These are phyloP conservation scores for Tricharina praecox DNA, from an alignment of 495 filamentous ascomycete species.

Conservation along the genomic window DNA sequence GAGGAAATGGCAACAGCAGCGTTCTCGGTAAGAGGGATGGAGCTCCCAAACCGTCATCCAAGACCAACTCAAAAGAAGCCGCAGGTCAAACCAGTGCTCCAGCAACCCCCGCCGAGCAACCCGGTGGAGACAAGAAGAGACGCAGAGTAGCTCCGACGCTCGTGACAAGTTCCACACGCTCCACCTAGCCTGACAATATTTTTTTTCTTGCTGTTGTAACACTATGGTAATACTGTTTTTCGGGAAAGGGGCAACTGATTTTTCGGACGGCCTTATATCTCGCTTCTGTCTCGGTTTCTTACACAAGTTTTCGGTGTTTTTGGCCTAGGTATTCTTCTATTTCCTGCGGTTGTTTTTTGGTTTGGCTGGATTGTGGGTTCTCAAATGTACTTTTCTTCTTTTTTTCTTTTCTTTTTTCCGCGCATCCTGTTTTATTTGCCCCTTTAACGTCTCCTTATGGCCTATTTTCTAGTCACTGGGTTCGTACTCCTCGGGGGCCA, in stretches of 20 bases:
- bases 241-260: no score
- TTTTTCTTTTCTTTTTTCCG: background rate
- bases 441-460: background rate
- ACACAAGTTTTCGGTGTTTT: conserved; percentile 1
- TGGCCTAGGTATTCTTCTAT: background rate
- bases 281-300: conserved; percentile 2
- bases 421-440: background rate
- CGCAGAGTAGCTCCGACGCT: conserved; percentile 63
- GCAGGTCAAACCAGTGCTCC: conserved; percentile 28
- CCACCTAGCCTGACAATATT: background rate
- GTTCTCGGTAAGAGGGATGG: conserved; percentile 43
- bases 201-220: no score
- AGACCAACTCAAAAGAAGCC: conserved; percentile 41
- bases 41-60: conserved; percentile 32
- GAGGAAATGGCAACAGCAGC: conserved; percentile 22
- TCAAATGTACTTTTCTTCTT: conserved; percentile 13
- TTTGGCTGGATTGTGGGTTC: no score
- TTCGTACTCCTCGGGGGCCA: no score
- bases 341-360: conserved; percentile 1
- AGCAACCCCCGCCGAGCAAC: conserved; percentile 7
- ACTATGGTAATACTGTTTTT: no score
- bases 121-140: conserved; percentile 39
- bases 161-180: conserved; percentile 26
- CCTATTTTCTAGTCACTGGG: no score
- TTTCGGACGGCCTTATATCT: conserved; percentile 4